Evolutionary conservation across 305 asterid genomes (phyloP).

Genomic region (Euphrasia arctica): DNA sequence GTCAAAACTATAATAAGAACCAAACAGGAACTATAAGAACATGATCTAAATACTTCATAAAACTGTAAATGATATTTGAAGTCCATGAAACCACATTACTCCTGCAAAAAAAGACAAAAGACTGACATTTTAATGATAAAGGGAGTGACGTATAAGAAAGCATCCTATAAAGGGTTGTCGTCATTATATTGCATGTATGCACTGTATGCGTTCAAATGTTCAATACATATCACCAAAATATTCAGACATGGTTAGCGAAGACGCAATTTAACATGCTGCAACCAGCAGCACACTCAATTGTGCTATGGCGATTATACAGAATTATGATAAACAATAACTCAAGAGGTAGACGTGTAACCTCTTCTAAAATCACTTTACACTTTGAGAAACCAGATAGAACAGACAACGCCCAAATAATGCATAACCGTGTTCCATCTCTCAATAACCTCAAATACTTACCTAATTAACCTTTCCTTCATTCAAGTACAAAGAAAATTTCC

Average conservation of each 20-base stretch:
- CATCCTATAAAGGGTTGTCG: background rate
- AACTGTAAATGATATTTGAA: background rate
- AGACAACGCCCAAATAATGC: too few species aligned
- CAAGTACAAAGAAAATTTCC: too few species aligned
- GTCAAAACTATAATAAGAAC: background rate
- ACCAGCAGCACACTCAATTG: too few species aligned
- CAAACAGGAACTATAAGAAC: background rate
- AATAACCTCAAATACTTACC: background rate
- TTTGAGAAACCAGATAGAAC: too few species aligned
- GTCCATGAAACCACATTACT: conserved; percentile 8
- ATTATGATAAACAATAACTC: background rate
- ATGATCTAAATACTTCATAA: background rate
- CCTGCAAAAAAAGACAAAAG: background rate
- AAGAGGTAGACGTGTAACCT: background rate
- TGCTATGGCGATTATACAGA: too few species aligned
- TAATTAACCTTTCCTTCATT: background rate
- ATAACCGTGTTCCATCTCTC: too few species aligned
- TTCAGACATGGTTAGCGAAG: background rate
- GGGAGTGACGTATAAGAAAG: background rate
- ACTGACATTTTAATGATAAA: background rate
- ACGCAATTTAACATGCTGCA: background rate
- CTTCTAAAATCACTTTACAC: too few species aligned
- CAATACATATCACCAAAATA: background rate
- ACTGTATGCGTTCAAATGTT: background rate
- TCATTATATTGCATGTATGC: background rate